phyloP scores from a whole-genome alignment of 768 basidiomycete species.

The Amanita molliuscula region DNA sequence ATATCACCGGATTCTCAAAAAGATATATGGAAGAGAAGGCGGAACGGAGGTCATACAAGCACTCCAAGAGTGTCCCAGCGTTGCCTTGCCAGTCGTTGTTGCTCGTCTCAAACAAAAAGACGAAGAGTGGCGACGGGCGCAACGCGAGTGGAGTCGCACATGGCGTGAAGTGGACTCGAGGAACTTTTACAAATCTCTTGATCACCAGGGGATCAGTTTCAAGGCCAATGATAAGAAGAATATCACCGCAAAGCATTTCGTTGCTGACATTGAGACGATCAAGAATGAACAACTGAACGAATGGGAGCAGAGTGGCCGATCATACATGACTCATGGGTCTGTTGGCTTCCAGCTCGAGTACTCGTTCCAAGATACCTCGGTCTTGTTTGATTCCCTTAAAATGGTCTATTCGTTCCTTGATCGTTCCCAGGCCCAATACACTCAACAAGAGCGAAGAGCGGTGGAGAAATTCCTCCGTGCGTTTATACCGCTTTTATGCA shows the following conservation, averaged over 20 bases:
- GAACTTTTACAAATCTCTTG: conserved; percentile 97
- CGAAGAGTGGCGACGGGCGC: conserved; percentile 92
- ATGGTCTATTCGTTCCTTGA: conserved; percentile 89
- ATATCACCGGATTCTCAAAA: conserved; percentile 90
- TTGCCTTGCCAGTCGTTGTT: conserved; percentile 88
- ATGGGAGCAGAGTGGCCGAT: conserved; percentile 23
- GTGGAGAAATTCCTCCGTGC: conserved; percentile 79
- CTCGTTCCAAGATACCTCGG: conserved; percentile 62
- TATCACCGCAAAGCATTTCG: conserved; percentile 77
- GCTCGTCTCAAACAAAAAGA: conserved; percentile 85
- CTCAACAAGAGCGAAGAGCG: conserved; percentile 62
- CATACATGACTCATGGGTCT: conserved; percentile 32
- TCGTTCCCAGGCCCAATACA: conserved; percentile 69
- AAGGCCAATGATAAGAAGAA: conserved; percentile 94
- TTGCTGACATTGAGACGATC: conserved; percentile 64
- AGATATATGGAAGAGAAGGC: conserved; percentile 80
- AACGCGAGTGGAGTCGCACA: conserved; percentile 92
- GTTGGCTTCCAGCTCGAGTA: conserved; percentile 72
- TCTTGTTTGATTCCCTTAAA: conserved; percentile 84
- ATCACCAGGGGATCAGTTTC: conserved; percentile 92
- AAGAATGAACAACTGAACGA: conserved; percentile 46
- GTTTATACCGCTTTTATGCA: conserved; percentile 79
- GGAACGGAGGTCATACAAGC: conserved; percentile 72
- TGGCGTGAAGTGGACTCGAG: conserved; percentile 96
- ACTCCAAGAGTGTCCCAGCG: conserved; percentile 83